These are phyloP conservation scores for Chlorella sp. DNA, from an alignment of 139 green algal species.

Conservation along the genomic window DNA sequence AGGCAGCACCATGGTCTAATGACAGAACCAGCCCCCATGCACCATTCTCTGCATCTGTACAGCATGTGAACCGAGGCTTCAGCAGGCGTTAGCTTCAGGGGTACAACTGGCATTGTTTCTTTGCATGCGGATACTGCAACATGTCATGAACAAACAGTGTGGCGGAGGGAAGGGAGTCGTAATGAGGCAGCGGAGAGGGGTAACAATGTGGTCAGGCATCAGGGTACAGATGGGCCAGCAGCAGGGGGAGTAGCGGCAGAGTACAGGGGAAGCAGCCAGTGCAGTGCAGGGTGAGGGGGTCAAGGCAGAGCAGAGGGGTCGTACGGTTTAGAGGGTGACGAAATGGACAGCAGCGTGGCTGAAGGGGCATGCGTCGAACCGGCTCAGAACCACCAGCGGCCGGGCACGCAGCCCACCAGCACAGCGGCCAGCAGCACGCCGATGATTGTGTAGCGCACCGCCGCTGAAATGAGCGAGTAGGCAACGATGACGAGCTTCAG, in stretches of 20 bases:
- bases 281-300: too few relatives aligned
- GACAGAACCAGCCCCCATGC: neutral
- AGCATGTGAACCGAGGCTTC: neutral
- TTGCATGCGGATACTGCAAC: neutral
- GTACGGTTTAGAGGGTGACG: too few relatives aligned
- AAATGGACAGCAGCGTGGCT: neutral
- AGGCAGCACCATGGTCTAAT: neutral
- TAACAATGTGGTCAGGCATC: too few relatives aligned
- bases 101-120: neutral
- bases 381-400: constrained; percentile 19
- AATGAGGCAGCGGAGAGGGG: too few relatives aligned
- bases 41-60: too few relatives aligned
- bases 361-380: neutral
- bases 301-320: too few relatives aligned
- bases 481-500: constrained; percentile 16
- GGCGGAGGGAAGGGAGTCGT: too few relatives aligned
- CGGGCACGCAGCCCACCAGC: neutral
- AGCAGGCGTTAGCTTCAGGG: neutral
- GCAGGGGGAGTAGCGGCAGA: too few relatives aligned
- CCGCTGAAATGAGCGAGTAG: constrained; percentile 13
- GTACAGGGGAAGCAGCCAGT: too few relatives aligned
- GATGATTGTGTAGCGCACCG: constrained; percentile 14
- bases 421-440: neutral
- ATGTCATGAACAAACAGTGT: neutral
- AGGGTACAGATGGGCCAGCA: too few relatives aligned